Percentiles rank a stretch among this genome's conserved stretches.
Conservation (phyloP, 2,329 filamentous ascomycete species). For the Nannizziopsis arthrosporioides region DNA sequence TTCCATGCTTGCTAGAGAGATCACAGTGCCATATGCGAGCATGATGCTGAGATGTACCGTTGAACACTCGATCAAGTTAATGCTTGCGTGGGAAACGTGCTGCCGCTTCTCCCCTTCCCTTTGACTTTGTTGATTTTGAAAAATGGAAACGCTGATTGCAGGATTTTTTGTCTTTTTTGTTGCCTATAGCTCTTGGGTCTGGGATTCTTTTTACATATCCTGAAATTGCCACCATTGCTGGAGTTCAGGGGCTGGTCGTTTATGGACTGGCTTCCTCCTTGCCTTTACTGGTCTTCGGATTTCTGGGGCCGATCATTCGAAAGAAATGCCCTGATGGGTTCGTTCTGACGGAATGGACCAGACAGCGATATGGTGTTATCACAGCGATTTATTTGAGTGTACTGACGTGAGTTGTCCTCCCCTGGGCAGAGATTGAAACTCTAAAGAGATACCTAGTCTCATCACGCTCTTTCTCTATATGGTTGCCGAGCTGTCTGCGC, state of each 20-base stretch:
- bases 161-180: constrained; percentile 18
- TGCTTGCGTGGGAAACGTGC: constrained; percentile 97
- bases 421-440: neutral
- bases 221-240: constrained; percentile 64
- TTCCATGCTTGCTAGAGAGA: constrained; percentile 20
- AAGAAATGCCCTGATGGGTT: constrained; percentile 73
- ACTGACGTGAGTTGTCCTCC: constrained; percentile 44
- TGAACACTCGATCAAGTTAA: constrained; percentile 95
- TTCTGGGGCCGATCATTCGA: constrained; percentile 64
- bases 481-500: constrained; percentile 69
- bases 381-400: constrained; percentile 64
- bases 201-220: constrained; percentile 76
- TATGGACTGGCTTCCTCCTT: constrained; percentile 63
- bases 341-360: constrained; percentile 72
- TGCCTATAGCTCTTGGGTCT: constrained; percentile 59
- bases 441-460: constrained; percentile 34
- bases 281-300: constrained; percentile 63
- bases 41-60: constrained; percentile 93
- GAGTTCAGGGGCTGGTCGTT: constrained; percentile 64
- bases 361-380: constrained; percentile 60
- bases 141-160: constrained; percentile 33
- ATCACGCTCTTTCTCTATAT: constrained; percentile 79
- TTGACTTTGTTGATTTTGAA: constrained; percentile 17
- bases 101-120: constrained; percentile 57
- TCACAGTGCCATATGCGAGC: constrained; percentile 19